Conservation (phyloP, 2,329 filamentous ascomycete species). For the Colletotrichum abscissum region DNA sequence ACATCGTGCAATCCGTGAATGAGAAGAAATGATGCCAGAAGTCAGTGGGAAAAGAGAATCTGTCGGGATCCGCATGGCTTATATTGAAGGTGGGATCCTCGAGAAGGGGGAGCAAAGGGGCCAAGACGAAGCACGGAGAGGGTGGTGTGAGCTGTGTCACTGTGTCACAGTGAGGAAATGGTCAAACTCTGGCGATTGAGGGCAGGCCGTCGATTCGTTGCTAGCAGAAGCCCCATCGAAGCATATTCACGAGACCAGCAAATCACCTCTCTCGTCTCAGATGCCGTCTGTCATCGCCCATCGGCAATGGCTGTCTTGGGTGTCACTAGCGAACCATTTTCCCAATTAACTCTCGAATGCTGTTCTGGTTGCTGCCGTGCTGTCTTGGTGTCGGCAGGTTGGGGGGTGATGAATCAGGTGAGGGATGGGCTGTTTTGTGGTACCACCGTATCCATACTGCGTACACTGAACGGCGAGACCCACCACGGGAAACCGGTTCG, state of each 20-base stretch:
- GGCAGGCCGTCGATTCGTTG: not conserved
- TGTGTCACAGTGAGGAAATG: not conserved
- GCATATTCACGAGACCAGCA: conserved; percentile 13
- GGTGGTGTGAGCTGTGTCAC: conserved; percentile 15
- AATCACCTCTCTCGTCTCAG: conserved; percentile 2
- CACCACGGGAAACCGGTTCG: conserved; percentile 17
- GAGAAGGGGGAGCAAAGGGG: not conserved
- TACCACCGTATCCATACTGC: conserved; percentile 5
- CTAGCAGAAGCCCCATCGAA: not conserved
- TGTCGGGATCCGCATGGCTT: conserved; percentile 22
- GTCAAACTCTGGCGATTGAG: not conserved
- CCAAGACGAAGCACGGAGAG: too few relatives aligned
- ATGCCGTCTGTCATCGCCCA: not conserved
- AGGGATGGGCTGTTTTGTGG: conserved; percentile 33
- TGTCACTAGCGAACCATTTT: not conserved
- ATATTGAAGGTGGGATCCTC: conserved; percentile 14
- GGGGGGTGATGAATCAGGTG: conserved; percentile 16
- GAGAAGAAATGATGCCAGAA: not conserved
- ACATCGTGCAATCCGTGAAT: not conserved
- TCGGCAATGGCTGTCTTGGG: not conserved
- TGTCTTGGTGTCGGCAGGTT: conserved; percentile 15
- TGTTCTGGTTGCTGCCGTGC: not conserved
- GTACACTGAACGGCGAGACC: not conserved
- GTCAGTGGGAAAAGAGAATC: rapidly evolving
- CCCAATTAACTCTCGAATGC: not conserved